Base-by-base conservation (phyloP, 768 basidiomycete genomes). In the Trametes maxima region DNA sequence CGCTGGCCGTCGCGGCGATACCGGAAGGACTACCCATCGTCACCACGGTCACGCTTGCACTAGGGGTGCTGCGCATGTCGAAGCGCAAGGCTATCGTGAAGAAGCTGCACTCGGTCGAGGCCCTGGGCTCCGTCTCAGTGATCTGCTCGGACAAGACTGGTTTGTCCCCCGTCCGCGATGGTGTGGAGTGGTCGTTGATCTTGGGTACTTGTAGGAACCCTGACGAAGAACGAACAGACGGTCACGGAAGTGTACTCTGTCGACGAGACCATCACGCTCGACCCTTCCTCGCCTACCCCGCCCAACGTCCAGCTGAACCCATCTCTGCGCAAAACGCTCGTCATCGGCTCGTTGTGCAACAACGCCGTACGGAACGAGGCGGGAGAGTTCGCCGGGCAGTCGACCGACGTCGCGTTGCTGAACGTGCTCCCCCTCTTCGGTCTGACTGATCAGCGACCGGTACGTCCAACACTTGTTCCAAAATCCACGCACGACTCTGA, bases 61-160 rank as follows among this genome's bases (percentile, higher is more conserved):
- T 98, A 25, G 95, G 95, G 44, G 95, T 98, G 2, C 74, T 97
- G 65, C 77, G 96, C 11, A 98, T 98, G 96, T 86, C 94, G 0
- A 92, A 91, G 67, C 85, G 94, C 22, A 96, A 94, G 62, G 95
- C 95, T 0, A 98, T 98, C 61, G 95, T 98, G 43, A 98, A 98
- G 77, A 98, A 95, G 70, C 76, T 98, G 45, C 96, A 95, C 64
- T 94, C 92, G 2, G 95, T 98, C 2, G 95, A 98, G 73, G 86
- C 94, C 0, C 78, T 98, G 2, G 95, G 95, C 2, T 93, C 91
- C 2, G 93, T 98, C 13, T 94, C 91, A n/a, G 95, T 98, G 10
- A 95, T 98, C 63, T 98, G 95, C 70, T 94, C 94, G 3, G 95
- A 98, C 75, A 98, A 98, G 76, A 98, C 96, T 46, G 95, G 93